Conservation (phyloP, 2,329 filamentous ascomycete genomes). For the Diaporthe sp. region DNA sequence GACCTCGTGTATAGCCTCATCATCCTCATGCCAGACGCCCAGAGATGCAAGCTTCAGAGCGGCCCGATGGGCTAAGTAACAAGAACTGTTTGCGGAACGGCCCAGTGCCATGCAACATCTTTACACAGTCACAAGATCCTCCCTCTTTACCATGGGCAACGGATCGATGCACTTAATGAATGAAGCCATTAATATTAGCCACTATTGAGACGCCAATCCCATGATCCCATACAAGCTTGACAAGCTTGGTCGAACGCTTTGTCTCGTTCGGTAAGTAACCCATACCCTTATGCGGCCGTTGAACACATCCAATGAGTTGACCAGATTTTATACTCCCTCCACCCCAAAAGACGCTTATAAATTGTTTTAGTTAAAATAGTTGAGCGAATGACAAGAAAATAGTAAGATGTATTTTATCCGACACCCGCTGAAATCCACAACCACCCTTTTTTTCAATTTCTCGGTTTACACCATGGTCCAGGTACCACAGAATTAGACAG, state of each 20-base stretch:
- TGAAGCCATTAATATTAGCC: constrained; percentile 29
- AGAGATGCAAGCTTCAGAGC: neutral
- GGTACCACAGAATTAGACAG: constrained; percentile 7
- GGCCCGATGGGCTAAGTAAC: neutral
- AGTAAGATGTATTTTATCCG: neutral
- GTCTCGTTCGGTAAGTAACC: neutral
- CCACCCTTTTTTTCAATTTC: neutral
- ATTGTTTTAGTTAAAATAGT: neutral
- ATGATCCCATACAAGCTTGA: neutral
- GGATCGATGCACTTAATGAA: neutral
- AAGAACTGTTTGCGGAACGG: neutral
- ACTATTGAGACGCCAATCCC: constrained; percentile 12
- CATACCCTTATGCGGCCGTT: constrained; percentile 8
- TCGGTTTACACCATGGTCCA: neutral
- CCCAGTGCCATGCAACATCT: too few relatives aligned
- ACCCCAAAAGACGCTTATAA: neutral
- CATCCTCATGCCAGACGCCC: too few relatives aligned
- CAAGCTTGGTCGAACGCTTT: neutral
- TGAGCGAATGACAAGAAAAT: constrained; percentile 33
- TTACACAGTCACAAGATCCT: too few relatives aligned
- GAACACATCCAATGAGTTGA: too few relatives aligned
- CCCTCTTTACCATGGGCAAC: neutral
- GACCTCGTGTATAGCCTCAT: too few relatives aligned
- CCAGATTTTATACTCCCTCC: constrained; percentile 6
- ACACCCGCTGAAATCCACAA: neutral